Percentiles rank a stretch among this genome's conserved stretches.
These are phyloP conservation scores for Verticillium zaregamsianum DNA, from an alignment of 2,329 filamentous ascomycete genomes.

Conservation along the genomic window DNA sequence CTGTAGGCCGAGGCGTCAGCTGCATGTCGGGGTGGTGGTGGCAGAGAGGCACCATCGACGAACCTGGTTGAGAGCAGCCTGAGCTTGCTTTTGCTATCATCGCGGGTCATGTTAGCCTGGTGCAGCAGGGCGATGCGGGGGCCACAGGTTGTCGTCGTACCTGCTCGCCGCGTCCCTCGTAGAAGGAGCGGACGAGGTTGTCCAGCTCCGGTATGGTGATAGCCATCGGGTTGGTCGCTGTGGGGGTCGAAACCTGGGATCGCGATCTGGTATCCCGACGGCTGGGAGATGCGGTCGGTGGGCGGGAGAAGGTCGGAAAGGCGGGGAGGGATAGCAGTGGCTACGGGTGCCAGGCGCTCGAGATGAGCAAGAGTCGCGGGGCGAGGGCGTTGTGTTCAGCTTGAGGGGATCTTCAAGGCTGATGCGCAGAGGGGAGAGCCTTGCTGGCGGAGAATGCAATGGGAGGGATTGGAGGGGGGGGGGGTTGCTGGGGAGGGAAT, in stretches of 20 bases:
- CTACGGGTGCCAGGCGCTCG: constrained; percentile 1
- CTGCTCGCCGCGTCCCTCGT: constrained; percentile 91
- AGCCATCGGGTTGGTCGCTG: constrained; percentile 48
- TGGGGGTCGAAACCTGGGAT: constrained; percentile 12
- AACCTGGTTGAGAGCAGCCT: constrained; percentile 90
- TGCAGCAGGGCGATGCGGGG: not conserved
- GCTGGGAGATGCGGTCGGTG: constrained; percentile 13
- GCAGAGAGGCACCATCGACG: constrained; percentile 21
- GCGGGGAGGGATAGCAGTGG: constrained; percentile 1
- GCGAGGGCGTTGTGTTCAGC: constrained; percentile 2
- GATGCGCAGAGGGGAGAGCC: constrained; percentile 1
- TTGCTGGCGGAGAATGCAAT: not conserved
- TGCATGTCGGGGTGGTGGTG: constrained; percentile 13
- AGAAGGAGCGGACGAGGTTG: constrained; percentile 92
- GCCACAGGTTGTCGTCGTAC: constrained; percentile 46
- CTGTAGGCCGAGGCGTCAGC: constrained; percentile 41
- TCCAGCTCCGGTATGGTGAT: constrained; percentile 90
- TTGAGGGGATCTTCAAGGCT: not conserved
- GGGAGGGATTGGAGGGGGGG: constrained; percentile 5
- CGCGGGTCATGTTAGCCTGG: constrained; percentile 27
- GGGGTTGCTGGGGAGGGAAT: constrained; percentile 6
- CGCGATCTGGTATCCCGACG: constrained; percentile 12
- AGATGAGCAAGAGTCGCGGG: not conserved
- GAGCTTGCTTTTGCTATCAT: constrained; percentile 87
- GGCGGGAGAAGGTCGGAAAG: constrained; percentile 4